Base-by-base conservation (phyloP, 2,329 filamentous ascomycete genomes). In the Tolypocladium sp. region DNA sequence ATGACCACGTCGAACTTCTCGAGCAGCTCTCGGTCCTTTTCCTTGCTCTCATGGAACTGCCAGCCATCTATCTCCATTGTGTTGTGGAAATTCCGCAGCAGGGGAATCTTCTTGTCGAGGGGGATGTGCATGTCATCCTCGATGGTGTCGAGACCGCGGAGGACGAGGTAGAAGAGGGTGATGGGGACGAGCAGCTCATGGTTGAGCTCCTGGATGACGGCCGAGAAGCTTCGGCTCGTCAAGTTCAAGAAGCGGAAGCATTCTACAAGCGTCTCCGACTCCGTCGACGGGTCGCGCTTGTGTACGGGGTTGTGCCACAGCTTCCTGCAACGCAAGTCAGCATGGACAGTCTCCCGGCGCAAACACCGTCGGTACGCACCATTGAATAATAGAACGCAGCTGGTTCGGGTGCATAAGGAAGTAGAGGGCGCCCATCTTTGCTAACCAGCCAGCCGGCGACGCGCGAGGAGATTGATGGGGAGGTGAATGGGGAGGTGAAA, bases 111-210 rank as follows among this genome's bases (percentile, higher is more conserved):
- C 69, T 83, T 87, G 64, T 84, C 82, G 44, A 93, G 77, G 3
- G 88, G 80, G 61, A 99, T 88, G 6, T 92, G 96, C 86, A 97
- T 97, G 75, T 99, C 94, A 79, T 99, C 94, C 76, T 99, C 94
- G 61, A 99, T 90, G n/a, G 94, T 99, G 74, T 99, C 94, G 56
- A 99, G 83, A 54, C 91, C 94, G 62, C 94, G 90, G 58, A 99
- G 82, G 57, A 91, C 84, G 35, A 99, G 84, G 78, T 99, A 99
- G 82, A 99, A 99, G 12, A 97, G 80, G 59, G 88, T 86, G 53
- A 97, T 83, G 30, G 94, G 92, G 46, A 97, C 84, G 41, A 97
- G 84, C 38, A 99, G 86, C 76, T 99, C 93, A 1, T 92, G 92
- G 71, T 97, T 92, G 51, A 99, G 83, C 77, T 99, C 94, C 76